Percentiles rank a stretch among this genome's conserved stretches.
Evolutionary conservation across 306 rosid species (phyloP).

Genomic region (Quercus parvula): DNA sequence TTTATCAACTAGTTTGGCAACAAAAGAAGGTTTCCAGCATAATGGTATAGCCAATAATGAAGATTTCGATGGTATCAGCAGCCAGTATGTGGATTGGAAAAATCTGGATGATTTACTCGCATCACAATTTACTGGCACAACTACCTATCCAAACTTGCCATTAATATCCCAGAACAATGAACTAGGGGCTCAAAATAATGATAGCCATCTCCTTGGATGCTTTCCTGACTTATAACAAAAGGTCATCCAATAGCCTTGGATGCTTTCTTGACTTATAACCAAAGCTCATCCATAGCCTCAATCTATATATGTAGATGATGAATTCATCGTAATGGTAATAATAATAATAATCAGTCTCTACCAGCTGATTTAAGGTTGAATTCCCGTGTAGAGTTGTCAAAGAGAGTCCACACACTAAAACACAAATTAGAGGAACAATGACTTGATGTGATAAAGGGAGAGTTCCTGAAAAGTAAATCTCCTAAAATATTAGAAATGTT

Average conservation of each 20-base stretch:
- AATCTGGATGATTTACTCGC: slow-evolving; percentile 55
- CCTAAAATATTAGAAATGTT: not conserved
- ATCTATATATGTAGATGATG: slow-evolving; percentile 17
- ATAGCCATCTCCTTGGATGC: slow-evolving; percentile 50
- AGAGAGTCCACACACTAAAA: slow-evolving; percentile 15
- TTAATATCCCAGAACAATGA: slow-evolving; percentile 28
- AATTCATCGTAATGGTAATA: slow-evolving; percentile 1
- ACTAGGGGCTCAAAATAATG: slow-evolving; percentile 26
- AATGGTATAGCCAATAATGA: slow-evolving; percentile 28
- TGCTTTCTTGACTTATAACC: slow-evolving; percentile 57
- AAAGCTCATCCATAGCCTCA: slow-evolving; percentile 2
- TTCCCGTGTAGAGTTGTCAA: not conserved
- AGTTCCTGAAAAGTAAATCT: slow-evolving; percentile 33
- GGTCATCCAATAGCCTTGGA: slow-evolving; percentile 40
- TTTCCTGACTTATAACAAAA: slow-evolving; percentile 48
- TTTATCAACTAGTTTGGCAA: slow-evolving; percentile 32
- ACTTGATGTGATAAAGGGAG: slow-evolving; percentile 27
- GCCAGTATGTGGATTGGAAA: slow-evolving; percentile 54
- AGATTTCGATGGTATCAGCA: slow-evolving; percentile 33
- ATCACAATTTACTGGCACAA: slow-evolving; percentile 29
- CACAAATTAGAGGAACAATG: not conserved
- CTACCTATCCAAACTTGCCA: slow-evolving; percentile 37
- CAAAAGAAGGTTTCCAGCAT: slow-evolving; percentile 19
- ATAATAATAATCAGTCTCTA: too few relatives aligned
- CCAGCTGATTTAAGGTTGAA: not conserved